Conservation (phyloP, 192 early-diverging fungal genomes). For the Glomus cerebriforme region DNA sequence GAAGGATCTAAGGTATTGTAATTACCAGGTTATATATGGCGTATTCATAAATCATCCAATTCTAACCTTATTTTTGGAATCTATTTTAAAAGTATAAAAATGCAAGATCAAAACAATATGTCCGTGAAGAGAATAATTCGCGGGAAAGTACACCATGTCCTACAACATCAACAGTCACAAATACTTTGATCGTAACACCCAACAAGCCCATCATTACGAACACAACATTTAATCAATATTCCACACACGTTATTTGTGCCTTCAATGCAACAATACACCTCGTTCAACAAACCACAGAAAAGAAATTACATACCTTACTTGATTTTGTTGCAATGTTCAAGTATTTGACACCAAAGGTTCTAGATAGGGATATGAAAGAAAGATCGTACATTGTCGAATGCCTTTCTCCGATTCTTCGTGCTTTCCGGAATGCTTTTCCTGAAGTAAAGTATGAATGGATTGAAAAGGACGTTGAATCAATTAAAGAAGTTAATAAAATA, state of each 20-base stretch:
- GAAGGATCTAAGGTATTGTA: not conserved
- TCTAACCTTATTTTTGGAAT: too few relatives aligned
- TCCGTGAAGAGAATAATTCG: too few relatives aligned
- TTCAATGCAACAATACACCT: not conserved
- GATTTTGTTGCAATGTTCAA: constrained; percentile 15
- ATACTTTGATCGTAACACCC: too few relatives aligned
- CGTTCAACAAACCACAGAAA: not conserved
- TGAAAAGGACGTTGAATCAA: constrained; percentile 8
- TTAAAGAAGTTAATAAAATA: not conserved
- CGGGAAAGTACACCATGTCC: too few relatives aligned
- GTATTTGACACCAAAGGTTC: not conserved
- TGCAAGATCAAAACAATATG: too few relatives aligned
- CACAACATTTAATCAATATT: too few relatives aligned
- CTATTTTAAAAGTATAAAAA: too few relatives aligned
- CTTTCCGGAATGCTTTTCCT: constrained; percentile 26
- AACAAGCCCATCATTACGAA: too few relatives aligned
- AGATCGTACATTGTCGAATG: constrained; percentile 13
- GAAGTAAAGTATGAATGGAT: constrained; percentile 19
- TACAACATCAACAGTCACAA: too few relatives aligned
- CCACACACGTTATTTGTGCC: too few relatives aligned
- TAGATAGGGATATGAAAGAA: constrained; percentile 6
- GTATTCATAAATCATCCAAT: too few relatives aligned
- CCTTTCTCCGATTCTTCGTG: not conserved
- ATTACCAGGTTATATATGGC: not conserved
- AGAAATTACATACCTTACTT: constrained; percentile 8